Base-by-base conservation (phyloP, 2,329 filamentous ascomycete species). In the Aspergillus sergii region DNA sequence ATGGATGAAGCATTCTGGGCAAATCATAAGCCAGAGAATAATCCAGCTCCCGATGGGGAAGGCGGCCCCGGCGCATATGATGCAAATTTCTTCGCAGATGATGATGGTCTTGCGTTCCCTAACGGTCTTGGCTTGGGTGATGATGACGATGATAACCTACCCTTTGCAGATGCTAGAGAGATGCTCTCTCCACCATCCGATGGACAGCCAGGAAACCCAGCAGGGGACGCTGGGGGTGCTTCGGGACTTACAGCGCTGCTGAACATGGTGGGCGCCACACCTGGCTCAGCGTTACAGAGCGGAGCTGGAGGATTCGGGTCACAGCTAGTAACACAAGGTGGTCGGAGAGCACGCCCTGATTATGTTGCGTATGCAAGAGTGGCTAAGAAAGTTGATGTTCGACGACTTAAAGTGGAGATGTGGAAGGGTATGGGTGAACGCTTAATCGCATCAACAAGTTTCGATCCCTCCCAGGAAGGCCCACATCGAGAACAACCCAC, bases 1-100 rank as follows among this genome's bases (percentile, higher is more conserved):
- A 92, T 97, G 83, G 93, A 98, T 73, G 94, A 97, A 79, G 94
- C 91, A 23, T 98, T 96, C 81, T 99, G 95, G 93, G 95, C 95
- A 6, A 85, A 87, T 48, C 78, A 79, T 63, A 80, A 73, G 71
- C 76, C 68, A 46, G 88, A 85, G 79, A 91, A 87, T 75, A 88
- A 75, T 51, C 71, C 75, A 66, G 63, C 71, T 26, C 69, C 75
- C 57, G 79, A 82, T 57, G 89, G 90, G 28, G 88, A 88, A 51
- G 85, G 82, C 3, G 84, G 80, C 43, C 85, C 85, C 3, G 94
- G 94, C 64, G 90, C 96, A 74, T 99, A 98, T 78, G 93, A 98
- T 76, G 94, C 95, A 63, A 91, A 98, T 78, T 99, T 98, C 85
- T 99, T 98, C 82, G 80, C 79, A 14, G 91, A 95, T 72, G 95